These are phyloP conservation scores for Calonectria ilicicola DNA, from an alignment of 2,329 filamentous ascomycete species.

Conservation along the genomic window DNA sequence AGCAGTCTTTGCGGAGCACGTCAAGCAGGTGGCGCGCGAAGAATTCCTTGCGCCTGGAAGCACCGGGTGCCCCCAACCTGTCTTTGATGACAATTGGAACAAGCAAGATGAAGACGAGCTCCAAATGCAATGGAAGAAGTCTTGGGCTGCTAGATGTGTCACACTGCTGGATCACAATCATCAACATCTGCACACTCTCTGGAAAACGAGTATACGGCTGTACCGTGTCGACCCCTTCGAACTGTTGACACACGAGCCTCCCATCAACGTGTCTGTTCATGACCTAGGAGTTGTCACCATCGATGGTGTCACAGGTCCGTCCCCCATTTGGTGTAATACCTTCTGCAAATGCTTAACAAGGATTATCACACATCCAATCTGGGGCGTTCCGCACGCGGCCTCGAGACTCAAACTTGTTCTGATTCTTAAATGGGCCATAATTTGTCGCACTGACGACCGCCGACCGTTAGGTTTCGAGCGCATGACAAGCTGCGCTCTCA, in stretches of 20 bases:
- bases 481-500: not conserved
- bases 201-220: not conserved
- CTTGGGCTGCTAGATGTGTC: not conserved
- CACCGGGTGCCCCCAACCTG: not conserved
- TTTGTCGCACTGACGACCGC: not conserved
- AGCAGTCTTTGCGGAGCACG: not conserved
- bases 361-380: not conserved
- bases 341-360: not conserved
- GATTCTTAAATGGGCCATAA: not conserved
- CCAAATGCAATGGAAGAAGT: not conserved
- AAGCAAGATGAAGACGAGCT: not conserved
- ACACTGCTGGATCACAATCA: not conserved
- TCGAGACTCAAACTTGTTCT: not conserved
- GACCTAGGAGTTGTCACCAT: not conserved
- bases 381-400: not conserved
- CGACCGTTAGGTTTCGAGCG: not conserved
- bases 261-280: not conserved
- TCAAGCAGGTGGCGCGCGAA: not conserved
- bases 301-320: not conserved
- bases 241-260: not conserved
- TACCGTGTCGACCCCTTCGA: not conserved
- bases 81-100: not conserved
- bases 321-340: not conserved
- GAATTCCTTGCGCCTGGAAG: not conserved
- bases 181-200: not conserved